Evolutionary conservation across 164 flowering plant species (phyloP).

Genomic region (Piper betle): DNA sequence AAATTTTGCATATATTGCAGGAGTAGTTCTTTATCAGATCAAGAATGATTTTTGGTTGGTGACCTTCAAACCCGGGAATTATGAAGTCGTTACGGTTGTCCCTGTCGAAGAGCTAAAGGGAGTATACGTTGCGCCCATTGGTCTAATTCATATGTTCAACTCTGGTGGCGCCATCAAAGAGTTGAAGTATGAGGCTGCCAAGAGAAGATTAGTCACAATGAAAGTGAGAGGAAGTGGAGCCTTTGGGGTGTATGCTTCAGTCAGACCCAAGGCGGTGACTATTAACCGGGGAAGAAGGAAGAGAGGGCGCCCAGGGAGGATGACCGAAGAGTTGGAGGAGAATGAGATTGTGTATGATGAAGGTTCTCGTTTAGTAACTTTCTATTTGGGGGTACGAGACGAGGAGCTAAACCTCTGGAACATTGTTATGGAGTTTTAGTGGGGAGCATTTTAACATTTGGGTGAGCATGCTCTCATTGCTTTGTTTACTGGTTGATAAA

Average conservation of each 20-base stretch:
- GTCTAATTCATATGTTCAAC: constrained; percentile 70
- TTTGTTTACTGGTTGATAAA: too few relatives aligned
- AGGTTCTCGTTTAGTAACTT: constrained; percentile 28
- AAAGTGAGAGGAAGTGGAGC: constrained; percentile 57
- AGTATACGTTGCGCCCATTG: constrained; percentile 53
- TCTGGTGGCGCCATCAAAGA: constrained; percentile 74
- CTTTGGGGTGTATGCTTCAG: constrained; percentile 63
- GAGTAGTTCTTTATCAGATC: constrained; percentile 51
- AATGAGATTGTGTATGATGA: constrained; percentile 34
- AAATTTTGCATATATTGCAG: constrained; percentile 23
- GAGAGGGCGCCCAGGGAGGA: too few relatives aligned
- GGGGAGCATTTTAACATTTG: neutral
- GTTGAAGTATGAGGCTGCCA: constrained; percentile 26
- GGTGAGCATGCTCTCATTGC: too few relatives aligned
- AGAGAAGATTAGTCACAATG: constrained; percentile 19
- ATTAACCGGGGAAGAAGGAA: constrained; percentile 18
- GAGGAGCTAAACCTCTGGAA: constrained; percentile 52
- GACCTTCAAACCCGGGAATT: constrained; percentile 46
- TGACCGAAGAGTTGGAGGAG: constrained; percentile 15
- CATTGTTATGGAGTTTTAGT: constrained; percentile 8
- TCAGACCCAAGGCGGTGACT: constrained; percentile 33
- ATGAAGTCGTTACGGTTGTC: constrained; percentile 61
- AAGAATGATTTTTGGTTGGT: constrained; percentile 47
- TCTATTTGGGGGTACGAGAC: constrained; percentile 32
- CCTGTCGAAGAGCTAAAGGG: constrained; percentile 44